Conservation (phyloP, 306 rosid species). For the Gillenia trifoliata region DNA sequence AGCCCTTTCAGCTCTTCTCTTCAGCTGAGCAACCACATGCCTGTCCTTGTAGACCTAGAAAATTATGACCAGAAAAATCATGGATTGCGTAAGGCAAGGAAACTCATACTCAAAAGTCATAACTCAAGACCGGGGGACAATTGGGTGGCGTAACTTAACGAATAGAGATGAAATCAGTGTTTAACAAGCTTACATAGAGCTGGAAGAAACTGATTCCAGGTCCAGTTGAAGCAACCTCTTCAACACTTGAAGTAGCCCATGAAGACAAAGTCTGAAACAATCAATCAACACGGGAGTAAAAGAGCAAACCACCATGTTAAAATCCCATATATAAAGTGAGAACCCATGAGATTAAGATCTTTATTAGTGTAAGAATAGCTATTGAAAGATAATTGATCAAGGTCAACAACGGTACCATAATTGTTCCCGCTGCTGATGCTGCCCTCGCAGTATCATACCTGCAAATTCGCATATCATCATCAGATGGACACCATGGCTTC, state of each 20-base stretch:
- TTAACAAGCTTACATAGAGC: slow-evolving; percentile 64
- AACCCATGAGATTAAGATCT: slow-evolving; percentile 3
- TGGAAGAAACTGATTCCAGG: slow-evolving; percentile 89
- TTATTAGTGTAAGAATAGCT: neutral
- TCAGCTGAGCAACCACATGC: slow-evolving; percentile 80
- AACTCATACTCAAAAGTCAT: neutral
- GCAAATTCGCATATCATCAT: slow-evolving; percentile 20
- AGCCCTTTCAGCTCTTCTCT: slow-evolving; percentile 86
- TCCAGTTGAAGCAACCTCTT: slow-evolving; percentile 90
- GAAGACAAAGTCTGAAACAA: slow-evolving; percentile 71
- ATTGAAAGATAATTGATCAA: slow-evolving; percentile 1
- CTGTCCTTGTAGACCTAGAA: slow-evolving; percentile 76
- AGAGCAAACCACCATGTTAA: slow-evolving; percentile 2
- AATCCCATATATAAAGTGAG: slow-evolving; percentile 1
- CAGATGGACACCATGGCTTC: slow-evolving; percentile 9
- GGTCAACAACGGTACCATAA: slow-evolving; percentile 54
- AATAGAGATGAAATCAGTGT: neutral
- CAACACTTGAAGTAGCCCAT: slow-evolving; percentile 89
- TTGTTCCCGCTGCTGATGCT: slow-evolving; percentile 81
- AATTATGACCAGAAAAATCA: slow-evolving; percentile 8
- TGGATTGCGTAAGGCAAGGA: neutral
- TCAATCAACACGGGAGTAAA: slow-evolving; percentile 10
- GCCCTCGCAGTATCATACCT: slow-evolving; percentile 91
- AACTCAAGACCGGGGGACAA: neutral
- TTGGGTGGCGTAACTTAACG: neutral